phyloP scores from a whole-genome alignment of 2,329 filamentous ascomycete species.

The Monosporascus sp. region DNA sequence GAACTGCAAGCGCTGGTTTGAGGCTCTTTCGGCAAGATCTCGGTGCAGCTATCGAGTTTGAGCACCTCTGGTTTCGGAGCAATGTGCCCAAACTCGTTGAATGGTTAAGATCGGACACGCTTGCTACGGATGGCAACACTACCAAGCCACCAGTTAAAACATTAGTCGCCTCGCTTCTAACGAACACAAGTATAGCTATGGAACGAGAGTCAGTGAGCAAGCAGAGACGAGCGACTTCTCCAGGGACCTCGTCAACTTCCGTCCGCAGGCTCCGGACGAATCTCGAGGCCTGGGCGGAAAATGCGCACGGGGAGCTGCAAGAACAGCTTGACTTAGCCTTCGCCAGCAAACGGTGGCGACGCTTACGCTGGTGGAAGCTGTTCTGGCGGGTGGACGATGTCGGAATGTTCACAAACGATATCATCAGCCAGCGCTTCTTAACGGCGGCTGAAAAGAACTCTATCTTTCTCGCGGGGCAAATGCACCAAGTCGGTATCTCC shows the following conservation, averaged over 20 bases:
- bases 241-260: conserved; percentile 31
- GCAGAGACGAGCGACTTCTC: conserved; percentile 27
- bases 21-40: conserved; percentile 64
- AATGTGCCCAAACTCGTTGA: conserved; percentile 59
- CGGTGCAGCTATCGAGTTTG: conserved; percentile 65
- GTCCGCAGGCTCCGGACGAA: conserved; percentile 48
- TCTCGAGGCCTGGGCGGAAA: conserved; percentile 70
- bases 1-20: conserved; percentile 58
- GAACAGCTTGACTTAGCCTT: conserved; percentile 76
- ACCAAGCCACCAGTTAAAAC: conserved; percentile 63
- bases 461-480: conserved; percentile 77
- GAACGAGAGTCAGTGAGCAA: conserved; percentile 41
- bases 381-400: conserved; percentile 95
- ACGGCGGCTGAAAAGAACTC: conserved; percentile 71
- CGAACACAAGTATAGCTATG: conserved; percentile 47
- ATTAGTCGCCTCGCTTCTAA: conserved; percentile 64
- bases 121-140: conserved; percentile 31
- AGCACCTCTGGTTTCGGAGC: conserved; percentile 69
- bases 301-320: conserved; percentile 78
- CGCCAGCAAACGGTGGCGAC: conserved; percentile 68
- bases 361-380: conserved; percentile 88
- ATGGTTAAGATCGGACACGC: conserved; percentile 57
- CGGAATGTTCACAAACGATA: conserved; percentile 72
- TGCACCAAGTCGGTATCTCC: conserved; percentile 46
- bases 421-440: conserved; percentile 73